Base-by-base conservation (phyloP, 257 asterid genomes). In the Ophiorrhiza pumila region DNA sequence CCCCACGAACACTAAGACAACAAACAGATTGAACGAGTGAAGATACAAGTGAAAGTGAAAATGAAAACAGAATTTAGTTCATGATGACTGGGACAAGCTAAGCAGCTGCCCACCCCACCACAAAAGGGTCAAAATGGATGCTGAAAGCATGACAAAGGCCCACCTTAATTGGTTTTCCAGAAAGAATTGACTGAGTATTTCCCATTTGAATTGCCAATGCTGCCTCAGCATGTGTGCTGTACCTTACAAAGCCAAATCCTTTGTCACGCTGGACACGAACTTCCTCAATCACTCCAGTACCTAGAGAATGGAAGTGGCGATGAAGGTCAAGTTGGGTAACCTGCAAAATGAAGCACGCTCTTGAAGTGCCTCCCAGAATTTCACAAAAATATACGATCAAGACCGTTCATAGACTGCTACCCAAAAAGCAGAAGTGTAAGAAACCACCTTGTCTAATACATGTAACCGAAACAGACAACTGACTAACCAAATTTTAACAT, bases 221-320 rank as follows among this genome's bases (percentile, higher is more conserved):
- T 66, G 99, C 97, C 80, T 89, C 99, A 31, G 88, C 86, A 74
- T 95, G 98, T 57, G 90, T 91, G 77, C 82, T 88, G 80, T 87
- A 95, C 80, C 98, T 86, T 37, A 93, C 91, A 69, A 93, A 93
- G 62, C 97, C 97, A 80, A 91, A 93, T 41, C 97, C 96, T 80
- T 91, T 91, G 69, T 95, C 99, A 22, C 96, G 96, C 82, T 95
- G 99, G 62, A 92, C 84, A 59, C 99, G 84, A n/a, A 95, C 96
- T 83, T 95, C 98, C 84, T 91, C 98, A 37, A 94, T 88, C 52
- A 85, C 85, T 61, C 99, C 99, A 71, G 91, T 97, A 71, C 95
- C 91, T 39, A 95, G 90, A 20, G 89, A 73, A 77, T 91, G 94
- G 86, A 95, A 95, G 80, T 88, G 97, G 68, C 96, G 91, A 69